Base-by-base conservation (phyloP, 2,329 filamentous ascomycete species). In the Xylaria sp. region DNA sequence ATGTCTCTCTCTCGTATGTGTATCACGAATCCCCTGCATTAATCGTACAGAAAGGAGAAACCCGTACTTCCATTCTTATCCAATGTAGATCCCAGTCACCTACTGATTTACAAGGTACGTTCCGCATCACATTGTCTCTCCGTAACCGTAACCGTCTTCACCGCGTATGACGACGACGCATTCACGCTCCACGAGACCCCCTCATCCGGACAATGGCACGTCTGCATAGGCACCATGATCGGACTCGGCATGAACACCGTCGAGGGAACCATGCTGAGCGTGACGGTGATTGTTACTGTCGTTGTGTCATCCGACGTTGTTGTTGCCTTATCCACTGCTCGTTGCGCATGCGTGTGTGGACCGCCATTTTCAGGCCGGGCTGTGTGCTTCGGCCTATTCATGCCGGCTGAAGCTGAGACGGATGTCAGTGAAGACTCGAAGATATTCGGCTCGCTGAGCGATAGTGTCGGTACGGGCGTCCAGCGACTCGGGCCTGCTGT, bases 231-330 rank as follows among this genome's bases (percentile, higher is more conserved):
- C 8, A 62, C 35, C n/a, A 55, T 61, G 16, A 63, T 63, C 19
- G 61, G 61, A 16, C 61, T 61, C 1, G 63, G 63, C 63, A 61
- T 59, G 51, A 61, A 65, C n/a, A 65, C 34, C 2, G 63, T 65
- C 18, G 61, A 58, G 7, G 63, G 63, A 48, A 59, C 2, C 16
- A 65, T 16, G n/a, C 56, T 61, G 7, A 65, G 57, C 6, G 54
- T 55, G 0, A 54, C 56, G 4, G 56, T 61, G 1, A 48, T 44
- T 5, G 53, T 59, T 52, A 58, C 23, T 30, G 23, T 30, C 23
- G 23, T 30, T 30, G 23, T 30, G 1, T 5, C 23, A 30, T 30
- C 23, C 23, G 23, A 30, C 23, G 23, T 4, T 5, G 23, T 3
- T 1, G 23, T 30, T 2, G 23, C 1, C 23, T 30, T 5, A 5